Evolutionary conservation across 1,284 basidiomycete genomes (phyloP), one percentile per base, ranked within the genome.

Genomic region (Ustilago nuda): DNA sequence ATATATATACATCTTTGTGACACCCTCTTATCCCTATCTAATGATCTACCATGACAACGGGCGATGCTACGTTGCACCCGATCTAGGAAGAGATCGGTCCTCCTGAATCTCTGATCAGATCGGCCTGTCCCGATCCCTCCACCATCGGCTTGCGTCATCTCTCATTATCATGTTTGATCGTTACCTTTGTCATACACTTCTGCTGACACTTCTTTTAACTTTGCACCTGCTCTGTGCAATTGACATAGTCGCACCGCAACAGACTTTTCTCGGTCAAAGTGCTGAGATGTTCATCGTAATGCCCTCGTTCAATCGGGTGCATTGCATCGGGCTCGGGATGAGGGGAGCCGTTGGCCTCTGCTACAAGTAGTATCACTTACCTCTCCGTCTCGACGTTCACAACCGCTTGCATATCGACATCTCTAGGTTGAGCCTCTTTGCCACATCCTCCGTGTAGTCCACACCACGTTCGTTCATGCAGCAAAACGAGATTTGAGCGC

Each of bases 341-440:
- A n/a, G 36, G 36, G 41, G 36, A 55, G 36, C n/a, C 7, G 5
- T 45, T 19, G 43, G 8, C 8, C 8, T 6, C 11, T 8, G 17
- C 43, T 4, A 45, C 19, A 19, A 45, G n/a, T 45, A 19, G 4
- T 5, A 39, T 30, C 53, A 19, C 53, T 12, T 6, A 37, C 11
- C 19, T 55, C 53, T 35, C 36, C 19, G 17, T 37, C 3, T 43
- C 30, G 51, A 53, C 19, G 30, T 50, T n/a, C 41, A 54, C 27
- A 48, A n/a, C 32, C 33, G 36, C 12, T 70, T 64, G 57, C 72
- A 75, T 15, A 75, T 75, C 15, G 66, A 66, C 12, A 70, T 30
- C 48, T 75, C 72, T 12, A 75, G 64, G 8, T 55, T 59, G 45
- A 75, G 70, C 19, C 64, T 30, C 19, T 56, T 62, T 1, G 67